Percentiles rank a stretch among this genome's conserved stretches.
Conservation (phyloP, 2,329 filamentous ascomycete species). For the Hymenoscyphus scutula region DNA sequence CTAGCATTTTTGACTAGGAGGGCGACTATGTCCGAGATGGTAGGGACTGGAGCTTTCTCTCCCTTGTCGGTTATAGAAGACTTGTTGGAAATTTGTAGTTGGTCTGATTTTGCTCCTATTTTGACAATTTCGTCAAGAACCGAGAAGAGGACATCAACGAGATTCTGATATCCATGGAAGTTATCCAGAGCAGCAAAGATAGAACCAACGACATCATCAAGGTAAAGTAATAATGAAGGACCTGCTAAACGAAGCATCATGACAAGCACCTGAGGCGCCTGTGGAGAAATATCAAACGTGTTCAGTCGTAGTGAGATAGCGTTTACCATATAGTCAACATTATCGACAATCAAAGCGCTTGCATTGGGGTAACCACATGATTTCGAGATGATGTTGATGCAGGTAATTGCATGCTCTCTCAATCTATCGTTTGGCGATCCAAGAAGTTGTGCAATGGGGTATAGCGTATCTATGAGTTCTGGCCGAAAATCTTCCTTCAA, state of each 20-base stretch:
- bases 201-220: slow-evolving; percentile 87
- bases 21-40: slow-evolving; percentile 47
- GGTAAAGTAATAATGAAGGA: slow-evolving; percentile 74
- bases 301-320: slow-evolving; percentile 86
- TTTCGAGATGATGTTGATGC: slow-evolving; percentile 74
- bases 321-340: slow-evolving; percentile 96
- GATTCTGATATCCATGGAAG: slow-evolving; percentile 85
- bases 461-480: slow-evolving; percentile 87
- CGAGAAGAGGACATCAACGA: slow-evolving; percentile 82
- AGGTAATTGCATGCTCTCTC: slow-evolving; percentile 77
- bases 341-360: slow-evolving; percentile 78
- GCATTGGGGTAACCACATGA: slow-evolving; percentile 74
- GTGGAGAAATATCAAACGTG: slow-evolving; percentile 86
- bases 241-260: slow-evolving; percentile 95
- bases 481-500: slow-evolving; percentile 68
- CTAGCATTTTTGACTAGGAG: slow-evolving; percentile 53
- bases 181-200: slow-evolving; percentile 93
- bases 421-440: slow-evolving; percentile 67
- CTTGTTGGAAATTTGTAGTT: slow-evolving; percentile 39
- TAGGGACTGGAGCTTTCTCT: slow-evolving; percentile 39
- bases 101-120: slow-evolving; percentile 66
- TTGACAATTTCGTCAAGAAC: slow-evolving; percentile 81
- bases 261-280: slow-evolving; percentile 82
- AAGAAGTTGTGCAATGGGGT: slow-evolving; percentile 85
- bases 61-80: slow-evolving; percentile 42